phyloP scores from a whole-genome alignment of 108 stramenopile genomes.

The Skeletonema potamos region DNA sequence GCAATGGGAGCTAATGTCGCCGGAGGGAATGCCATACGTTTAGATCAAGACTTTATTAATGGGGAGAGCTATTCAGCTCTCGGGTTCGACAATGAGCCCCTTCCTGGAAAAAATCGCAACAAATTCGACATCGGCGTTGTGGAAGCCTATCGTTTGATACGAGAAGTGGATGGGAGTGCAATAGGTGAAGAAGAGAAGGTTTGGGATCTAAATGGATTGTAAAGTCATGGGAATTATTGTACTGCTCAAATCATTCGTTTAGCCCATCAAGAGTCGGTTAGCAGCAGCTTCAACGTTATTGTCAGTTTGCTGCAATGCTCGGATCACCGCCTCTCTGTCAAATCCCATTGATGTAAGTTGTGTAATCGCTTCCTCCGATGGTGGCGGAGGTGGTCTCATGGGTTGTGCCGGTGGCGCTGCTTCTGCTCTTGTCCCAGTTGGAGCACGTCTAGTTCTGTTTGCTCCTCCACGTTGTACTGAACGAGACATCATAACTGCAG shows the following conservation, averaged over 20 bases:
- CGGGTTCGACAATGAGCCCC: conserved; percentile 80
- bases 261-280: conserved; percentile 66
- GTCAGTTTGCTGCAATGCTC: conserved; percentile 61
- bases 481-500: conserved; percentile 41
- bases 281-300: conserved; percentile 92
- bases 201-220: conserved; percentile 1
- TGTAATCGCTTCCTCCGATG: conserved; percentile 70
- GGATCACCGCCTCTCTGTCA: conserved; percentile 68
- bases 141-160: conserved; percentile 68
- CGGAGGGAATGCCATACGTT: conserved; percentile 68
- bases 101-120: conserved; percentile 37
- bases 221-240: background rate
- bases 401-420: conserved; percentile 17
- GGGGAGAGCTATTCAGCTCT: conserved; percentile 63
- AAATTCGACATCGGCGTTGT: conserved; percentile 74
- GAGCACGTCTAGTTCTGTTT: conserved; percentile 7
- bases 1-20: conserved; percentile 83
- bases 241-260: background rate
- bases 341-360: conserved; percentile 86
- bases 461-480: conserved; percentile 28
- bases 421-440: conserved; percentile 1
- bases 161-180: conserved; percentile 31
- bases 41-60: conserved; percentile 79
- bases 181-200: background rate
- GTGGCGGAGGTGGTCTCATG: conserved; percentile 45